Evolutionary conservation across 1,284 basidiomycete species (phyloP).

Genomic region (Leccinum huronense): DNA sequence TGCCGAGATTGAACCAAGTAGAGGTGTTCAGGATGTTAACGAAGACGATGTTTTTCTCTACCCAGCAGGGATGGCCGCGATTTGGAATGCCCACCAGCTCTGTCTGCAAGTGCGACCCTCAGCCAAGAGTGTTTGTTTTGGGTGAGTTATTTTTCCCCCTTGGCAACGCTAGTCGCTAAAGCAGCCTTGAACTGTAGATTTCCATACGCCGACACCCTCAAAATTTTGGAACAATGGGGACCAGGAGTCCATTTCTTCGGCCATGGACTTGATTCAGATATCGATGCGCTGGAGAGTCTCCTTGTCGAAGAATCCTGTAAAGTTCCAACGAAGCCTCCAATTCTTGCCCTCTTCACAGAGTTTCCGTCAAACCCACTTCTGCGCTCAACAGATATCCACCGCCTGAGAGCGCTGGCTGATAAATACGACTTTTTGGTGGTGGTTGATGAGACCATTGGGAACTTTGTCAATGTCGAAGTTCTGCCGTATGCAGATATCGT

Average conservation of each 20-base stretch:
- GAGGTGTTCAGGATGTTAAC: slow-evolving; percentile 61
- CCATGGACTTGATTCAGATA: slow-evolving; percentile 73
- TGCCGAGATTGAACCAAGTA: slow-evolving; percentile 49
- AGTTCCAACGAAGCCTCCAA: slow-evolving; percentile 47
- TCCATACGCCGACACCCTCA: slow-evolving; percentile 97
- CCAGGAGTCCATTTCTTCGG: slow-evolving; percentile 93
- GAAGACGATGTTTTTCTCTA: slow-evolving; percentile 90
- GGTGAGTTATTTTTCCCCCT: slow-evolving; percentile 52
- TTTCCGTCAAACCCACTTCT: slow-evolving; percentile 95
- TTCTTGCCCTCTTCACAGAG: slow-evolving; percentile 77
- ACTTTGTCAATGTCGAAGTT: slow-evolving; percentile 94
- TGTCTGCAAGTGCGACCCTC: slow-evolving; percentile 51
- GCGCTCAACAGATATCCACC: slow-evolving; percentile 77
- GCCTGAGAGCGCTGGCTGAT: slow-evolving; percentile 81
- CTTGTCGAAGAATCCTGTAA: slow-evolving; percentile 48
- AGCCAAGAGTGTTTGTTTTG: slow-evolving; percentile 91
- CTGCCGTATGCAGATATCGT: slow-evolving; percentile 89
- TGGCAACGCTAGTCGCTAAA: neutral
- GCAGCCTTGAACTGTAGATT: slow-evolving; percentile 80
- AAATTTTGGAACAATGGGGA: slow-evolving; percentile 96
- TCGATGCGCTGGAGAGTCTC: slow-evolving; percentile 69
- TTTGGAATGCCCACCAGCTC: slow-evolving; percentile 87
- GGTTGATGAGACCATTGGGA: slow-evolving; percentile 95
- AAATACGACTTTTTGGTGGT: slow-evolving; percentile 87
- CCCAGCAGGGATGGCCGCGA: slow-evolving; percentile 89